Evolutionary conservation across 331 rosid genomes (phyloP).

Genomic region (Acacia concinna): DNA sequence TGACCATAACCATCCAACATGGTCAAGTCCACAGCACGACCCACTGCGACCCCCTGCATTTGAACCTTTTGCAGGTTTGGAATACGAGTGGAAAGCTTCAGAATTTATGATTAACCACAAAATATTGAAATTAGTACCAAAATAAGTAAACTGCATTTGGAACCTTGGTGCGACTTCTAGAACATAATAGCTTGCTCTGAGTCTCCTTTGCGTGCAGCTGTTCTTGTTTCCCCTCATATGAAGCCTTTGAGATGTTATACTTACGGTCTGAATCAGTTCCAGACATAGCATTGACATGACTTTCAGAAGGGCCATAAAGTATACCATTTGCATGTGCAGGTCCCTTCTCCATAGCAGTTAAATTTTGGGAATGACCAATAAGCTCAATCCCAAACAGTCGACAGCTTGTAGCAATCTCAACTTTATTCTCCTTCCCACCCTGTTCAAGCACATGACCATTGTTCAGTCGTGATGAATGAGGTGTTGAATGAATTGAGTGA

Average conservation of each 20-base stretch:
- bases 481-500: conserved; percentile 30
- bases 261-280: conserved; percentile 50
- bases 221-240: conserved; percentile 46
- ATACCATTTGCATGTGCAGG: conserved; percentile 17
- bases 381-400: conserved; percentile 71
- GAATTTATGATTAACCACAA: conserved; percentile 13
- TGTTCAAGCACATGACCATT: conserved; percentile 44
- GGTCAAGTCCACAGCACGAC: conserved; percentile 86
- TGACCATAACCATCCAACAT: conserved; percentile 66
- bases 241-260: conserved; percentile 50
- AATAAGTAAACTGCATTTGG: conserved; percentile 9
- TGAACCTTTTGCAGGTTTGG: conserved; percentile 56
- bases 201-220: conserved; percentile 50
- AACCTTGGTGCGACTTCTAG: conserved; percentile 87
- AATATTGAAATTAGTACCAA: not conserved
- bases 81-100: conserved; percentile 25
- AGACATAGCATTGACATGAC: conserved; percentile 32
- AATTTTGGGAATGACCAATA: conserved; percentile 35
- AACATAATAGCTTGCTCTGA: conserved; percentile 54
- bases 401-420: conserved; percentile 53
- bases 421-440: conserved; percentile 57
- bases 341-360: conserved; percentile 40
- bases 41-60: conserved; percentile 90
- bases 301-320: conserved; percentile 36
- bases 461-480: conserved; percentile 40